These are phyloP conservation scores for Biancaea sappan DNA, from an alignment of 306 rosid species.

Conservation along the genomic window DNA sequence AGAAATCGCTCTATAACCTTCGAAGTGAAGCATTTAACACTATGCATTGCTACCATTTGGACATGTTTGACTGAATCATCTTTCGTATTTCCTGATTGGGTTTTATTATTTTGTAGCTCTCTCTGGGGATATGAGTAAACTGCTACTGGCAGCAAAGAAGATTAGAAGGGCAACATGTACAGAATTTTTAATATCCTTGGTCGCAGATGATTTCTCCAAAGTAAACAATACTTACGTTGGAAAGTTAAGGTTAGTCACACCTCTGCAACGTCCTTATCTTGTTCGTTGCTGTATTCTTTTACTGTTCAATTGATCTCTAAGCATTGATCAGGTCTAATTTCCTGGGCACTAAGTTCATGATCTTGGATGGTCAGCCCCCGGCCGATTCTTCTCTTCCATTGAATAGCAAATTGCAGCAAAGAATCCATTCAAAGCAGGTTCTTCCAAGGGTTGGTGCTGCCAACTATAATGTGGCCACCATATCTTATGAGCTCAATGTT, in stretches of 20 bases:
- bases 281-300: constrained; percentile 17
- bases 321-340: constrained; percentile 78
- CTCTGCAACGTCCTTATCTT: not conserved
- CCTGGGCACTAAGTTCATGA: constrained; percentile 82
- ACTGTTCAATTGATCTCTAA: constrained; percentile 26
- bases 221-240: constrained; percentile 66
- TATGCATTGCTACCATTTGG: not conserved
- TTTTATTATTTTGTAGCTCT: constrained; percentile 55
- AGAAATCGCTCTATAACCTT: constrained; percentile 1
- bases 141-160: constrained; percentile 79
- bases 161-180: constrained; percentile 76
- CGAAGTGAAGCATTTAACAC: constrained; percentile 15
- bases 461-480: constrained; percentile 60
- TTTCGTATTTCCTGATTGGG: constrained; percentile 12
- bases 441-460: constrained; percentile 55
- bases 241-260: constrained; percentile 65
- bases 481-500: constrained; percentile 83
- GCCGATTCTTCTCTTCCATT: constrained; percentile 49
- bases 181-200: constrained; percentile 73
- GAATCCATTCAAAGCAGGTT: constrained; percentile 58
- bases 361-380: constrained; percentile 65
- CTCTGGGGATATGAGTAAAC: constrained; percentile 76
- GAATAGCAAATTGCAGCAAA: constrained; percentile 52
- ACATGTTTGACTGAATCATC: constrained; percentile 17
- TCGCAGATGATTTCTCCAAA: constrained; percentile 74